Conservation (phyloP, 306 rosid species). For the Sophora flavescens region DNA sequence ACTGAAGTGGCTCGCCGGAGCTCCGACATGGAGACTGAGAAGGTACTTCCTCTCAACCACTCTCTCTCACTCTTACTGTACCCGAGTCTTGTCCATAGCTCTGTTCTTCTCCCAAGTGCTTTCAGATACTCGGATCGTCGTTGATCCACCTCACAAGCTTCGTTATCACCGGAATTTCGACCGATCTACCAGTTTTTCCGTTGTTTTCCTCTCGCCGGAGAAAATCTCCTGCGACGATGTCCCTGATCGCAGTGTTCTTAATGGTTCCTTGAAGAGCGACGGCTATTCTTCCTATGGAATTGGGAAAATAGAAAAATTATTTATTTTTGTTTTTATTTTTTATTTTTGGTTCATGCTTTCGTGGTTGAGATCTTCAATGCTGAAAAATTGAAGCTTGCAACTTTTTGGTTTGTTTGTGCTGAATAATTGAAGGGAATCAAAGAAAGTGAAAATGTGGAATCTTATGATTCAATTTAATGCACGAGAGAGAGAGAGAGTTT, state of each 20-base stretch:
- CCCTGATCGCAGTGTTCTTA: slow-evolving; percentile 45
- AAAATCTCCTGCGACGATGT: slow-evolving; percentile 22
- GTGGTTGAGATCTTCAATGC: slow-evolving; percentile 40
- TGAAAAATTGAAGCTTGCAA: slow-evolving; percentile 15
- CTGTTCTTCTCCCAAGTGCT: not conserved
- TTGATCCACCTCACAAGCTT: slow-evolving; percentile 51
- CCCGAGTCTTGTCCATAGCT: slow-evolving; percentile 14
- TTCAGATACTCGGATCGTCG: slow-evolving; percentile 49
- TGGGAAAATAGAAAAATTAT: not conserved
- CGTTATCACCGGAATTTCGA: slow-evolving; percentile 37
- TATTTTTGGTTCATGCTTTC: not conserved
- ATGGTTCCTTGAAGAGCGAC: not conserved
- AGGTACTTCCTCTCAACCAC: slow-evolving; percentile 51
- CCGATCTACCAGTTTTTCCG: slow-evolving; percentile 59
- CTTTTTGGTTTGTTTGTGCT: slow-evolving; percentile 22
- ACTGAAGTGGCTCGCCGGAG: slow-evolving; percentile 54
- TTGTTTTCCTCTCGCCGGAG: slow-evolving; percentile 43
- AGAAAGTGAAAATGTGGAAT: slow-evolving; percentile 47
- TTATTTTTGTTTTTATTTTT: not conserved
- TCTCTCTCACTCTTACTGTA: slow-evolving; percentile 41
- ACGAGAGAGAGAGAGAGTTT: slow-evolving; percentile 20
- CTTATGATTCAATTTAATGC: slow-evolving; percentile 12
- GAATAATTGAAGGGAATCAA: slow-evolving; percentile 28
- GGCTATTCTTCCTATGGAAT: not conserved
- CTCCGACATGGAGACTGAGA: slow-evolving; percentile 74